Conservation (phyloP, 2,329 filamentous ascomycete genomes). For the Immersiporthe knoxdaviesiana region DNA sequence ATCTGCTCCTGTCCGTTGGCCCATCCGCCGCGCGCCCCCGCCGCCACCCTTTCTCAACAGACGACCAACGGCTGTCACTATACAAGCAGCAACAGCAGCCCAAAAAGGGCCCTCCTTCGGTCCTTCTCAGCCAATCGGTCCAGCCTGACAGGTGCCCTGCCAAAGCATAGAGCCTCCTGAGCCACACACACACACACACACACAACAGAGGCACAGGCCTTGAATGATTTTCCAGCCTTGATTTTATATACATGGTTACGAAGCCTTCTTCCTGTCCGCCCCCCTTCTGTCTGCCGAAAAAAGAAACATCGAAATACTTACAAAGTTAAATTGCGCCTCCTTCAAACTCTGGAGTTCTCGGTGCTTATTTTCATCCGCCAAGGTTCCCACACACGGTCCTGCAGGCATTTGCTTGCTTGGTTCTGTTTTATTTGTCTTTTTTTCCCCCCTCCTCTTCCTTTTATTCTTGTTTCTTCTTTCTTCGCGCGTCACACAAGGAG, state of each 20-base stretch:
- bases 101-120: not conserved
- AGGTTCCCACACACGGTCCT: not conserved
- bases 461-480: not conserved
- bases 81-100: not conserved
- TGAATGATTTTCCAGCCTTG: not conserved
- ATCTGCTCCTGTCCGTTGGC: too few species aligned
- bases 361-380: not conserved
- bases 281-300: too few species aligned
- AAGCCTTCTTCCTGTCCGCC: not conserved
- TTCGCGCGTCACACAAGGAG: not conserved
- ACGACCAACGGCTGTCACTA: not conserved
- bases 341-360: not conserved
- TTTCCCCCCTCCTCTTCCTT: not conserved
- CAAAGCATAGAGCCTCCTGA: not conserved
- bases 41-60: not conserved
- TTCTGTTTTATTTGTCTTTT: too few species aligned
- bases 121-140: constrained; percentile 2
- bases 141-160: not conserved
- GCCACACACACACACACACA: not conserved
- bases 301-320: not conserved
- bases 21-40: too few species aligned
- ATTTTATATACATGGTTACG: not conserved
- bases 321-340: constrained; percentile 4
- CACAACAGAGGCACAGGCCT: not conserved
- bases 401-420: not conserved